Evolutionary conservation across 805 yeast species (phyloP), one percentile per base, ranked within the genome.

Genomic region (Sugiyamaella chiloensis): DNA sequence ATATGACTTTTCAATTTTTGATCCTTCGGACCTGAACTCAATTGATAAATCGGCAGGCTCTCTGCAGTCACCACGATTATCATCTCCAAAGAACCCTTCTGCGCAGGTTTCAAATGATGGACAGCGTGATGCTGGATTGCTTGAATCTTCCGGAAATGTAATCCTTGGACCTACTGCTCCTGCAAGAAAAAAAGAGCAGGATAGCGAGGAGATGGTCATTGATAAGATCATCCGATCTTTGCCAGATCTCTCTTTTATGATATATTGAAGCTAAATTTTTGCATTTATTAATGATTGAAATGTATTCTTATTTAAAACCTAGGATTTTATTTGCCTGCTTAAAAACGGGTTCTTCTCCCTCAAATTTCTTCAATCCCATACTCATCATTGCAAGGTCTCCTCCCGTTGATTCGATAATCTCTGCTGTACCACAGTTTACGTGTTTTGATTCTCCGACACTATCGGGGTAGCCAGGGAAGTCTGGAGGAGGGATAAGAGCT

Each of bases 181-280:
- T 11, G 14, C 60, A 7, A 42, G 42, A 9, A 24, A 34, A 7
- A 50, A 48, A 24, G 47, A 35, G 26, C 53, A 52, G 42, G 44
- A 47, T 24, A 34, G 47, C 11, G 65, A 61, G 3, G 58, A 61
- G 19, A 52, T 46, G 17, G 24, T 42, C 12, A 53, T 60, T 19
- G 49, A 52, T 26, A 30, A 35, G 21, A 54, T 61, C 4, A 49
- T 61, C 4, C 23, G 41, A 20, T 32, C 34, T n/a, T 49, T 57
- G 12, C 61, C 61, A 35, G 60, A 57, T 39, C 49, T 57, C n/a
- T 48, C 56, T 7, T 57, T 52, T 34, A 17, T 57, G 44, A 6
- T 48, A 17, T 26, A 36, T 11, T 42, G 31, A 35, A 16, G 26
- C 26, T 4, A 16, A 20, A 4, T 7, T 24, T 40, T n/a, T 31